Evolutionary conservation across 768 basidiomycete genomes (phyloP).

Genomic region (Leccinum incarnatum): DNA sequence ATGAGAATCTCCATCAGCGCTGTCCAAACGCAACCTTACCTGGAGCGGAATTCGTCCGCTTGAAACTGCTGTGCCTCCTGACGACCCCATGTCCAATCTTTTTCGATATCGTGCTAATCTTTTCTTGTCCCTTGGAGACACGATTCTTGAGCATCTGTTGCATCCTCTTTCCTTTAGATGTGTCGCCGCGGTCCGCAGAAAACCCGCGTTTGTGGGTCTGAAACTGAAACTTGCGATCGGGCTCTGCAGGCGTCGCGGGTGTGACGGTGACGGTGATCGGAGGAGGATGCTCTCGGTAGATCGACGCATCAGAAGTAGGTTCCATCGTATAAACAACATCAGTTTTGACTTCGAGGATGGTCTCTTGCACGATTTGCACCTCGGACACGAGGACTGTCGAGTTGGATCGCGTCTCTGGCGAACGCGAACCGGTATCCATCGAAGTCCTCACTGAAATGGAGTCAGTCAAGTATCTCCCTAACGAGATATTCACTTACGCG

Average conservation of each 20-base stretch:
- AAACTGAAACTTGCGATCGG: conserved; percentile 17
- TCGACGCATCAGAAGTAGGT: not conserved
- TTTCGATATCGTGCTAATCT: conserved; percentile 73
- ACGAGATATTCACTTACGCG: conserved; percentile 18
- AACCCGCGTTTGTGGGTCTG: conserved; percentile 26
- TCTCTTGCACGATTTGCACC: conserved; percentile 6
- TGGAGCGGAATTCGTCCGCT: conserved; percentile 65
- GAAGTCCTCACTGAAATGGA: conserved; percentile 29
- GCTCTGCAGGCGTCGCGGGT: conserved; percentile 55
- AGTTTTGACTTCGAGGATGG: conserved; percentile 8
- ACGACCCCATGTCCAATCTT: conserved; percentile 73
- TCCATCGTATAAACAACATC: conserved; percentile 5
- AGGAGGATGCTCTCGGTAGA: conserved; percentile 9
- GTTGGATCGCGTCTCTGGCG: conserved; percentile 21
- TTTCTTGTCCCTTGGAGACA: conserved; percentile 69
- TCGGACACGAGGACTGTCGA: conserved; percentile 15
- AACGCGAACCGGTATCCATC: conserved; percentile 27
- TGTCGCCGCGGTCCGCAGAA: conserved; percentile 42
- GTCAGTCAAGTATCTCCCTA: too few species aligned
- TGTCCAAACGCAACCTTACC: conserved; percentile 40
- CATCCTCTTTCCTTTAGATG: conserved; percentile 66
- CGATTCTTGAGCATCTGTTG: conserved; percentile 72
- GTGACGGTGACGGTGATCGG: conserved; percentile 61
- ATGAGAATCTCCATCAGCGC: conserved; percentile 1
- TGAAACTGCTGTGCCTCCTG: conserved; percentile 51